Base-by-base conservation (phyloP, 139 green algal species). In the Micromonas commoda region DNA sequence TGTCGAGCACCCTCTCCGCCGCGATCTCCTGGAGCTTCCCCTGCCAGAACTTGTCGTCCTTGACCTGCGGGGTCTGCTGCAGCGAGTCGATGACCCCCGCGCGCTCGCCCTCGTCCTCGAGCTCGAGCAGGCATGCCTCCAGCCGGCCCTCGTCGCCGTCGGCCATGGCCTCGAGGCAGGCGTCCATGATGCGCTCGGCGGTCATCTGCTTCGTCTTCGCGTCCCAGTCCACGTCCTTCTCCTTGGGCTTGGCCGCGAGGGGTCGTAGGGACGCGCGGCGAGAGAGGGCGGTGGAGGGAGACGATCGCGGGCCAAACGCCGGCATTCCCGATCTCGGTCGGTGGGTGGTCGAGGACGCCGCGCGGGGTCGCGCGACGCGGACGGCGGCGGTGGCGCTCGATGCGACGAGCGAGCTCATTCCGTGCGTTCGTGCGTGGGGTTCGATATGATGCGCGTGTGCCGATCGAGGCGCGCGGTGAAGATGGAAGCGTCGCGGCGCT, bases 211-310 rank as follows among this genome's bases (percentile, higher is more conserved):
- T 9, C 23, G 26, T 63, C 6, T 63, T 39, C 23, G 1, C 28
- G 6, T 73, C 32, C 66, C 66, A 73, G 37, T 73, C 66, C 29
- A 73, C 37, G 37, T 73, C 66, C 37, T 73, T 73, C n/a, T 51
- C n/a, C n/a, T 57, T 9, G 45, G 16, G 45, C 9, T 23, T 9
- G 45, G 16, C 45, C 9, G 16, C 45, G 45, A 9, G 45, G 45
- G 9, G 9, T 57, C 45, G 45, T 57, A 9, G 45, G 9, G 9
- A 16, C 45, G 9, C 45, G 45, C 45, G 45, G 45, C 45, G 45
- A 23, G 9, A n/a, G n/a, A n/a, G n/a, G n/a, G n/a, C n/a, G n/a
- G n/a, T n/a, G n/a, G n/a, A n/a, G n/a, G n/a, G n/a, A n/a, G n/a
- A n/a, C n/a, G n/a, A n/a, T n/a, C n/a, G n/a, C n/a, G n/a, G n/a